Evolutionary conservation across 1,284 basidiomycete species (phyloP), one percentile per base, ranked within the genome.

Genomic region (Sporisorium iseilematis-ciliati): DNA sequence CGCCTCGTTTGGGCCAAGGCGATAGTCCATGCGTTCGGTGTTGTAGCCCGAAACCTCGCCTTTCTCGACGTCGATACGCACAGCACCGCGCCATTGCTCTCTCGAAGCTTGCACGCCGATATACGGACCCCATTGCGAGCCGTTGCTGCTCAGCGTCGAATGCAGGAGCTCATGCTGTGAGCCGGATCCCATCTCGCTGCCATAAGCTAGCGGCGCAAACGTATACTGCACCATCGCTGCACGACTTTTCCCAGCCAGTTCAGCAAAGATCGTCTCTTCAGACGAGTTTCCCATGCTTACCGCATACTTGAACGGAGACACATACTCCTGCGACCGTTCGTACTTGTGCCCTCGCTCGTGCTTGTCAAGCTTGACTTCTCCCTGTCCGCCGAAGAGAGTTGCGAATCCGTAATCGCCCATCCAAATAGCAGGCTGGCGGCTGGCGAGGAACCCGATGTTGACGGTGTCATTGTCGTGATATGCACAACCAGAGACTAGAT

Each of bases 241-340:
- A 79, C 93, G 92, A 0, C 91, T 92, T 18, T 92, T 92, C 18
- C 92, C 89, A 5, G 92, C 92, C 6, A 92, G 91, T 92, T 72
- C 26, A 21, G 65, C 7, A 48, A 67, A 68, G 20, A 74, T 54
- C 4, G 46, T 6, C 21, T 93, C 88, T 0, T 88, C 88, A 21
- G 87, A 86, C 0, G 85, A 86, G 23, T 89, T 89, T 8, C 89
- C 87, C 71, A 93, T 82, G 10, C 89, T 83, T 20, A 91, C 91
- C 2, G 86, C 87, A 79, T 94, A 93, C 79, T 92, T 92, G 57
- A 89, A 90, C 7, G 89, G 88, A 7, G 88, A 90, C 5, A 90
- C 87, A 10, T 89, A 88, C 84, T 94, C 92, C 41, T 87, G 87
- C 20, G 88, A 87, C 56, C 90, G 87, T 10, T 85, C 85, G 79